A percentile compares a stretch with the other conserved stretches of the same genome.
These are phyloP conservation scores for Leucocoprinus sp. DNA, from an alignment of 768 basidiomycete species.

Conservation along the genomic window DNA sequence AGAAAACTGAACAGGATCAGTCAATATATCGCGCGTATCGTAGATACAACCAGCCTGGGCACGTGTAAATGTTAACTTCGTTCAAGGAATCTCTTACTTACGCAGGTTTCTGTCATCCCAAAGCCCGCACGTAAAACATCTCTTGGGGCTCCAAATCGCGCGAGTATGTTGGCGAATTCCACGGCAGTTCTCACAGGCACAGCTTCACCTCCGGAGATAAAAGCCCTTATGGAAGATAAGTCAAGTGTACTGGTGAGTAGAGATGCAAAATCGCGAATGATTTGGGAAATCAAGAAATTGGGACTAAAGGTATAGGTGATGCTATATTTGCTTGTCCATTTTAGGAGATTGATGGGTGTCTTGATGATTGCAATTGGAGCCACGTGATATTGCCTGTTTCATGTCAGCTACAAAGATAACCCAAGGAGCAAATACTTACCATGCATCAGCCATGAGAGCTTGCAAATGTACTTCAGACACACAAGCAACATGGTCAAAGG, in stretches of 20 bases:
- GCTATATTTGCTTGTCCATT: constrained; percentile 5
- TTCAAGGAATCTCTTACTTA: neutral
- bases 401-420: neutral
- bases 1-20: neutral
- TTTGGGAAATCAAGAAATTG: constrained; percentile 7
- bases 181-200: constrained; percentile 7
- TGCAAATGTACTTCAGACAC: constrained; percentile 8
- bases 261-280: constrained; percentile 2
- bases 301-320: constrained; percentile 8
- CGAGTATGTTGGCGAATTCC: constrained; percentile 5
- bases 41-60: constrained; percentile 6
- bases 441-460: constrained; percentile 5
- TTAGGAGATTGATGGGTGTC: neutral
- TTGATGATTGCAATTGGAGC: constrained; percentile 2
- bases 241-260: neutral
- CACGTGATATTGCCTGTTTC: constrained; percentile 8
- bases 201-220: constrained; percentile 8
- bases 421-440: neutral
- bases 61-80: neutral
- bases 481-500: constrained; percentile 8
- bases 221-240: neutral
- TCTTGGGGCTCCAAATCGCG: constrained; percentile 1
- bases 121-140: constrained; percentile 10
- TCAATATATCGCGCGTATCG: constrained; percentile 6
- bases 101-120: constrained; percentile 9